Percentiles rank a stretch among this genome's conserved stretches.
Evolutionary conservation across 2,329 filamentous ascomycete genomes (phyloP).

Genomic region (Cylindrodendrum hubeiense): DNA sequence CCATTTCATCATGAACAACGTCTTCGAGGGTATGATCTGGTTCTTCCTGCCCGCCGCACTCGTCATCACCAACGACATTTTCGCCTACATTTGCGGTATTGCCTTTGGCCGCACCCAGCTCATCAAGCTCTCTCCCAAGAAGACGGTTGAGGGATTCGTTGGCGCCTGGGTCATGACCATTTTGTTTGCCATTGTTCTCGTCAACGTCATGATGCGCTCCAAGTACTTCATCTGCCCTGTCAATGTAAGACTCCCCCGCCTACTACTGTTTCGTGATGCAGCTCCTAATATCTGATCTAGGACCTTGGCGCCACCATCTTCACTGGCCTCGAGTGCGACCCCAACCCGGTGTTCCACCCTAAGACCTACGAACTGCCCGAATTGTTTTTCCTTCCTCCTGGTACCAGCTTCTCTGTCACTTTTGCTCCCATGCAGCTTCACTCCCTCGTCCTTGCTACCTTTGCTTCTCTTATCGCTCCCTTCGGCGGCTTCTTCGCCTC

Average conservation of each 20-base stretch:
- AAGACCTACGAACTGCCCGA: conserved; percentile 80
- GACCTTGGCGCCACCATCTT: conserved; percentile 95
- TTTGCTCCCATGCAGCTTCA: conserved; percentile 94
- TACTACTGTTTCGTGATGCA: not conserved
- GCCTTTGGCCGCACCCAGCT: conserved; percentile 96
- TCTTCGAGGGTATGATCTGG: conserved; percentile 99
- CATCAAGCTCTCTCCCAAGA: conserved; percentile 98
- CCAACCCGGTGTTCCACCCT: conserved; percentile 91
- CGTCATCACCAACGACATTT: conserved; percentile 99
- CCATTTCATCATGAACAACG: conserved; percentile 99
- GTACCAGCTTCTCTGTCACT: conserved; percentile 72
- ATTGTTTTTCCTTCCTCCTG: conserved; percentile 77
- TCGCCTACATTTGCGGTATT: conserved; percentile 97
- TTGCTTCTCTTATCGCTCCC: conserved; percentile 95
- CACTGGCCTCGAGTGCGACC: conserved; percentile 88
- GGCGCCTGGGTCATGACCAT: conserved; percentile 97
- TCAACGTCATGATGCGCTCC: conserved; percentile 87
- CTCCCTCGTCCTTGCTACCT: conserved; percentile 88
- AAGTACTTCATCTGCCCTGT: conserved; percentile 99
- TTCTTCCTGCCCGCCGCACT: conserved; percentile 96
- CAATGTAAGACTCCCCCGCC: conserved; percentile 66
- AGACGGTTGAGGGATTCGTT: conserved; percentile 98
- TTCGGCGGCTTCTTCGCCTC: conserved; percentile 99
- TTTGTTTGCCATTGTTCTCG: conserved; percentile 84
- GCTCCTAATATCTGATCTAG: conserved; percentile 43